Percentiles rank a stretch among this genome's conserved stretches.
phyloP scores from a whole-genome alignment of 352 stramenopile species.

The Globisporangium recalcitrans region DNA sequence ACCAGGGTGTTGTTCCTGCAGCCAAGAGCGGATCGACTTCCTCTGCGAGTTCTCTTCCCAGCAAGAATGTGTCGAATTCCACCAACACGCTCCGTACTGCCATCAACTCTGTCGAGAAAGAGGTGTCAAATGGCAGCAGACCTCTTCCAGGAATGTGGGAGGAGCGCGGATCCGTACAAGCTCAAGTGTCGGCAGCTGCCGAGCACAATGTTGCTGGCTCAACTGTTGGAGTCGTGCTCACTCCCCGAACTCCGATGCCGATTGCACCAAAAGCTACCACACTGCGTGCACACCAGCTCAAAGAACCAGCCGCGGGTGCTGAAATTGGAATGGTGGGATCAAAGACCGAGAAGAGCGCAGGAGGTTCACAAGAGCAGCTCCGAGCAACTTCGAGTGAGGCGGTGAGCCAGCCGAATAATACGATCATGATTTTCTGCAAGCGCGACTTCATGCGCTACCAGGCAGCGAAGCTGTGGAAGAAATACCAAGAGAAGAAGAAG shows the following conservation, averaged over 20 bases:
- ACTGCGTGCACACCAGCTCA: background rate
- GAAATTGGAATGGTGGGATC: background rate
- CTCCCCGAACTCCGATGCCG: background rate
- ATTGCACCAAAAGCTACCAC: background rate
- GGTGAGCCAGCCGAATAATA: constrained; percentile 28
- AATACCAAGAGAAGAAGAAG: constrained; percentile 63
- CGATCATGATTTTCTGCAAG: constrained; percentile 80
- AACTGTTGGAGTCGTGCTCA: background rate
- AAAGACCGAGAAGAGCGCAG: background rate
- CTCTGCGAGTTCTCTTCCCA: background rate
- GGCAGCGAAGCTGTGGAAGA: constrained; percentile 60
- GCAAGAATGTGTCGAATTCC: background rate
- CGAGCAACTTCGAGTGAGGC: background rate
- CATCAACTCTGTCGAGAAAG: background rate
- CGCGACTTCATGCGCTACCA: constrained; percentile 78
- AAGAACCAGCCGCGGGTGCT: background rate
- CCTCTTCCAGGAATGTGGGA: background rate
- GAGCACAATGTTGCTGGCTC: background rate
- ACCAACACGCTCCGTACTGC: background rate
- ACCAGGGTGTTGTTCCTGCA: background rate
- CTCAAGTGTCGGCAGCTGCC: background rate
- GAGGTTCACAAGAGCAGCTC: background rate
- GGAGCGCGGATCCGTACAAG: background rate
- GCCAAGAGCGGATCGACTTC: background rate
- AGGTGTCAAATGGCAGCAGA: background rate